Evolutionary conservation across 2,329 filamentous ascomycete genomes (phyloP), one percentile per base, ranked within the genome.

Genomic region (Fusarium foetens): DNA sequence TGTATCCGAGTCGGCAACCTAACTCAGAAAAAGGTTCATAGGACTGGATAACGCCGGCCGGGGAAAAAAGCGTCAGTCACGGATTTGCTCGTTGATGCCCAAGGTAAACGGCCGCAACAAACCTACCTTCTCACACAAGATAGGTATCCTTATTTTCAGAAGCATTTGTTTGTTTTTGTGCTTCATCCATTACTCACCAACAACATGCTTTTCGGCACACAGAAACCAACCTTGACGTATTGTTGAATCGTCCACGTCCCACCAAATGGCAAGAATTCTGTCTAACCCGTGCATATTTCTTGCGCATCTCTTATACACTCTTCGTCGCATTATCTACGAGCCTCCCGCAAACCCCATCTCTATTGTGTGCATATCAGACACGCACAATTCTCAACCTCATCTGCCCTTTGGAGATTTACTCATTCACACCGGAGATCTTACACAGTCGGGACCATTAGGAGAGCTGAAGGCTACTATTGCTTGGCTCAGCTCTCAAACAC

Each of bases 391-490:
- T 21, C 77, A 79, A 14, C 81, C 80, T 8, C 55, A 61, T 3
- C 66, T 86, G 13, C 84, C 84, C 2, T 41, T 68, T 6, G 85
- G 83, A 3, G 84, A 87, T 67, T 74, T 86, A 4, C 79, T 87
- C 19, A 79, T 87, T 54, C 84, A 87, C 64, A 83, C 84, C 1
- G 85, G 85, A 25, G 84, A 87, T 66, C 78, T 87, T n/a, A 85
- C 83, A 1, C 76, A 84, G 55, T 78, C 79, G n/a, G 85, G 84
- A n/a, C 81, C 83, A 1, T 77, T 81, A 25, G 71, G 77, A 8
- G 84, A 86, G 66, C 70, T 86, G 1, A 75, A 83, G 51, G 77
- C 78, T 5, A 71, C 80, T 16, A 66, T 86, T 14, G 59, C 73
- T n/a, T 88, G 85, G 86, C 74, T 87, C 14, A 72, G 73, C 13